Evolutionary conservation across 208 protist species (phyloP).

Genomic region (Endotrypanum monterogeii): DNA sequence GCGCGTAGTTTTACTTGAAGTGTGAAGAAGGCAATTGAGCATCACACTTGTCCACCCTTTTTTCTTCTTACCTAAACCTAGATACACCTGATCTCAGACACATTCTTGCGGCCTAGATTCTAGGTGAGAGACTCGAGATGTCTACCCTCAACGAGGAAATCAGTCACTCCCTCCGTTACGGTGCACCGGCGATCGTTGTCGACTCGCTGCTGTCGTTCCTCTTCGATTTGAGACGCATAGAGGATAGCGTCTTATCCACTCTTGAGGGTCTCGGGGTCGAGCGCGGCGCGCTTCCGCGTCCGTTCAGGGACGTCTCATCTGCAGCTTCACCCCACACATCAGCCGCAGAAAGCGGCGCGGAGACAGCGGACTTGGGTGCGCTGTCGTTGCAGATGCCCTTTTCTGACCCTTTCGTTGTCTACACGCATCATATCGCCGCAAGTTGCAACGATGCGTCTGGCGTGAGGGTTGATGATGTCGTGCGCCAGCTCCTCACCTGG

Average conservation of each 20-base stretch:
- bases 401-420: constrained; percentile 4
- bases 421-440: background rate
- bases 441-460: background rate
- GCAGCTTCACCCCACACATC: background rate
- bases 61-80: no score
- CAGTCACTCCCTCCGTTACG: constrained; percentile 36
- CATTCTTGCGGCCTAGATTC: background rate
- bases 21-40: background rate
- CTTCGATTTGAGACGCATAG: constrained; percentile 51
- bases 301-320: background rate
- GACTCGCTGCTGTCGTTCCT: constrained; percentile 73
- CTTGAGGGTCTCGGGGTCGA: constrained; percentile 41
- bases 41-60: no score
- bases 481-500: constrained; percentile 26
- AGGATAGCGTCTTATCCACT: constrained; percentile 35
- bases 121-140: background rate
- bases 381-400: background rate
- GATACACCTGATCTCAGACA: background rate
- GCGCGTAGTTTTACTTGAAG: no score
- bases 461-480: background rate
- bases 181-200: constrained; percentile 48
- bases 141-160: background rate
- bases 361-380: background rate
- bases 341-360: background rate
- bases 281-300: constrained; percentile 18